Evolutionary conservation across 1,284 basidiomycete genomes (phyloP), one percentile per base, ranked within the genome.

Genomic region (Ustilago bromivora): DNA sequence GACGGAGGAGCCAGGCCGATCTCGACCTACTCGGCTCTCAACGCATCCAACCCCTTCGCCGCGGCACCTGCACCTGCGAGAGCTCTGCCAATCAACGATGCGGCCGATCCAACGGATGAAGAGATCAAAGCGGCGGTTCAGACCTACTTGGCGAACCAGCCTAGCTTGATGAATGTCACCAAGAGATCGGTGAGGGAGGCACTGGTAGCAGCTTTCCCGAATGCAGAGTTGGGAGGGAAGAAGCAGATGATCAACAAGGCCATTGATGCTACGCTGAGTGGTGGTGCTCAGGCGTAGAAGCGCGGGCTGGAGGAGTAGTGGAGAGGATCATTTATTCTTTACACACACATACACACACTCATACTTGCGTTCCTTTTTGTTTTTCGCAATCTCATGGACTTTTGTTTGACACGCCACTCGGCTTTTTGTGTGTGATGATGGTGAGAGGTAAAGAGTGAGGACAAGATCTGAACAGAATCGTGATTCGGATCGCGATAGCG

Each of bases 171-270:
- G 75, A 74, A 71, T 13, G 83, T 86, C 32, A 85, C 83, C 15
- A 86, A 86, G 76, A 79, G 84, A 31, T 66, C 78, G 54, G 84
- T 83, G 38, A 72, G 84, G 8, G 80, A 84, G 41, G 84, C 84
- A 8, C 57, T 86, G 51, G 66, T 67, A n/a, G 78, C 67, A 6
- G 68, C 80, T n/a, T 84, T 84, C 75, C 84, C 84, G 15, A 83
- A 86, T 41, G 84, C 84, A 15, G 79, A 82, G 34, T 69, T 85
- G 43, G 35, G 65, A 17, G 36, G 40, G 23, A 74, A 78, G 58
- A 84, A 83, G 66, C 75, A 71, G 40, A 69, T 66, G 52, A 83
- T 86, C 71, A 84, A 85, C 70, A 71, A 71, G 68, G 82, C 83
- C 43, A 81, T 85, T 54, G 82, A 85, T 67, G 82, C 79, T 41